Evolutionary conservation across 129 eudicot species (phyloP).

Genomic region (Flaveria robusta): DNA sequence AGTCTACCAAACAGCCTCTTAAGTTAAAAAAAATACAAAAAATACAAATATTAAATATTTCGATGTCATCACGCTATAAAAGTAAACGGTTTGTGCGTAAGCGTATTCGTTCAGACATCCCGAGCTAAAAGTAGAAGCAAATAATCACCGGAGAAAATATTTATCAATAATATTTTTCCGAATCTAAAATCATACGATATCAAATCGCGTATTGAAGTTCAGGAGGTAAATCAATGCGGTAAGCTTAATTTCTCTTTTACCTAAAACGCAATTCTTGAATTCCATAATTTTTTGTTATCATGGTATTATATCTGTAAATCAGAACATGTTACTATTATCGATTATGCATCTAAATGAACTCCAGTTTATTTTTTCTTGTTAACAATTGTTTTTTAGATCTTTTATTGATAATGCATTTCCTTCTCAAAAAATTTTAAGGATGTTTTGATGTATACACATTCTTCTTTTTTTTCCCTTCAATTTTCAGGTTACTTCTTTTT

Average conservation of each 20-base stretch:
- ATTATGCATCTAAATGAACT: background rate
- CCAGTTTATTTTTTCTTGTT: too few species aligned
- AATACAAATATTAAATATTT: background rate
- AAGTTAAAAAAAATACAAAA: background rate
- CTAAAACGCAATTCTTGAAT: background rate
- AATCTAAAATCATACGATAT: background rate
- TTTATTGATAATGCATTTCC: too few species aligned
- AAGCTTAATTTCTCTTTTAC: conserved; percentile 21
- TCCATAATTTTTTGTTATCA: background rate
- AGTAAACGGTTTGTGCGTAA: too few species aligned
- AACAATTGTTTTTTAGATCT: background rate
- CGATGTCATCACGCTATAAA: background rate
- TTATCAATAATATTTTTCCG: too few species aligned
- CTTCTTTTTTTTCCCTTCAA: too few species aligned
- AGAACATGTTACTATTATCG: background rate
- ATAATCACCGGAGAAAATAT: background rate
- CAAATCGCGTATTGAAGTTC: background rate
- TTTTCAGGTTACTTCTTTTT: too few species aligned
- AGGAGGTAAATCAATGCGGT: background rate
- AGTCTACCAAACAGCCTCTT: too few species aligned
- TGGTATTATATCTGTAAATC: background rate
- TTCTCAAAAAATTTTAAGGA: too few species aligned
- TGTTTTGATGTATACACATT: too few species aligned
- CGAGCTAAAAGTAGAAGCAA: background rate
- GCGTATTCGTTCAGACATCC: background rate